Conservation (phyloP, 2,329 filamentous ascomycete species). For the Aureobasidium uvarum region DNA sequence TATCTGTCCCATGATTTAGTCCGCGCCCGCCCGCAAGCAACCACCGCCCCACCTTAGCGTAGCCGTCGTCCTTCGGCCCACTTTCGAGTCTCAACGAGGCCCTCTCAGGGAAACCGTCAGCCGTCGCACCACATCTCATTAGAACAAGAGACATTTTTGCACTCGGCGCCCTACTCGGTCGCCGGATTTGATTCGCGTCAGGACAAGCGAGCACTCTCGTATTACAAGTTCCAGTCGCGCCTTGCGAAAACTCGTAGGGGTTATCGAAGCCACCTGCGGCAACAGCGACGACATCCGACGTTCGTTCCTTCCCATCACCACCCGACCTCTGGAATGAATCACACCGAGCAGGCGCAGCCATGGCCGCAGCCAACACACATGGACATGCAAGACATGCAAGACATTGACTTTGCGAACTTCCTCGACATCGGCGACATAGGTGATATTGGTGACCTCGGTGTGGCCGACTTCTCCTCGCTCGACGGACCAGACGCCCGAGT, state of each 20-base stretch:
- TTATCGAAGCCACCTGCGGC: slow-evolving; percentile 29
- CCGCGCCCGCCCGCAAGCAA: slow-evolving; percentile 11
- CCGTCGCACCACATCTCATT: slow-evolving; percentile 8
- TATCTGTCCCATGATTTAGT: slow-evolving; percentile 19
- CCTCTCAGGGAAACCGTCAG: not conserved
- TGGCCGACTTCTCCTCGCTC: slow-evolving; percentile 32
- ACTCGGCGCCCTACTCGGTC: slow-evolving; percentile 5
- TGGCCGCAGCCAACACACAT: slow-evolving; percentile 45
- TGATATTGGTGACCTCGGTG: slow-evolving; percentile 41
- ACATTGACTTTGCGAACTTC: slow-evolving; percentile 45
- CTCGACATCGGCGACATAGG: slow-evolving; percentile 47
- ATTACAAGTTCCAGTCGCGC: slow-evolving; percentile 10
- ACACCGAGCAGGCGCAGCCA: slow-evolving; percentile 32
- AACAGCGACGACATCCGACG: slow-evolving; percentile 20
- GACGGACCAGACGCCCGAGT: slow-evolving; percentile 29
- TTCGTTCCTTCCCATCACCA: slow-evolving; percentile 2
- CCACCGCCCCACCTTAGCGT: not conserved
- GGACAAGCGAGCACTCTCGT: slow-evolving; percentile 11
- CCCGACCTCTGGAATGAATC: slow-evolving; percentile 32
- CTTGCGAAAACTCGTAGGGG: slow-evolving; percentile 13
- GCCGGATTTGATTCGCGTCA: not conserved
- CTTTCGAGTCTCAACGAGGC: slow-evolving; percentile 3
- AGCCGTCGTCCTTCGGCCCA: slow-evolving; percentile 3
- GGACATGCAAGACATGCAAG: slow-evolving; percentile 43
- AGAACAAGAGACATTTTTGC: slow-evolving; percentile 11